phyloP scores from a whole-genome alignment of 2,329 filamentous ascomycete genomes.

The Calonectria naviculata region DNA sequence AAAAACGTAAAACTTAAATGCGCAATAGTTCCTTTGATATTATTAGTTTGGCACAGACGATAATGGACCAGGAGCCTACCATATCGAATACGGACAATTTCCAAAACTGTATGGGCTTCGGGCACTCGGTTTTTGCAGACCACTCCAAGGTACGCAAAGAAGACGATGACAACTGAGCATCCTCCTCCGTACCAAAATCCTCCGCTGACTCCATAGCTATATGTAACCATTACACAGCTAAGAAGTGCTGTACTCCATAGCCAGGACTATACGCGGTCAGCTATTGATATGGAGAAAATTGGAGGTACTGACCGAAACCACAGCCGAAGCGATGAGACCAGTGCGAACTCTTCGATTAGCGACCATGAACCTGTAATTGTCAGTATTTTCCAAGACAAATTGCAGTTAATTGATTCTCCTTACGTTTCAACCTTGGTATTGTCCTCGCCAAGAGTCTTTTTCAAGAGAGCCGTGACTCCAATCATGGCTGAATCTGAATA shows the following conservation, averaged over 20 bases:
- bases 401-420: not conserved
- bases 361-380: slow-evolving; percentile 20
- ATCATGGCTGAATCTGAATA: slow-evolving; percentile 16
- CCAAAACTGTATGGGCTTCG: slow-evolving; percentile 85
- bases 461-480: slow-evolving; percentile 19
- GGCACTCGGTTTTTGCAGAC: slow-evolving; percentile 87
- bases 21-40: slow-evolving; percentile 62
- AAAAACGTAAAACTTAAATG: slow-evolving; percentile 86
- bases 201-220: slow-evolving; percentile 24
- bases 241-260: slow-evolving; percentile 25
- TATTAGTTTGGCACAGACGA: not conserved
- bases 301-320: slow-evolving; percentile 13
- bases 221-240: slow-evolving; percentile 22
- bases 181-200: slow-evolving; percentile 24
- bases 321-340: slow-evolving; percentile 21
- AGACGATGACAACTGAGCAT: slow-evolving; percentile 65
- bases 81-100: slow-evolving; percentile 84
- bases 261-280: slow-evolving; percentile 18
- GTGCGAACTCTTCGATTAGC: slow-evolving; percentile 22
- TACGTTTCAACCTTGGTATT: slow-evolving; percentile 25
- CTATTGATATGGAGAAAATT: not conserved
- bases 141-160: slow-evolving; percentile 90
- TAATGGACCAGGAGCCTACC: not conserved
- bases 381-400: not conserved
- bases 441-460: slow-evolving; percentile 24